Conservation (phyloP, 2,329 filamentous ascomycete genomes). For the Ophiostoma triangulosporum region DNA sequence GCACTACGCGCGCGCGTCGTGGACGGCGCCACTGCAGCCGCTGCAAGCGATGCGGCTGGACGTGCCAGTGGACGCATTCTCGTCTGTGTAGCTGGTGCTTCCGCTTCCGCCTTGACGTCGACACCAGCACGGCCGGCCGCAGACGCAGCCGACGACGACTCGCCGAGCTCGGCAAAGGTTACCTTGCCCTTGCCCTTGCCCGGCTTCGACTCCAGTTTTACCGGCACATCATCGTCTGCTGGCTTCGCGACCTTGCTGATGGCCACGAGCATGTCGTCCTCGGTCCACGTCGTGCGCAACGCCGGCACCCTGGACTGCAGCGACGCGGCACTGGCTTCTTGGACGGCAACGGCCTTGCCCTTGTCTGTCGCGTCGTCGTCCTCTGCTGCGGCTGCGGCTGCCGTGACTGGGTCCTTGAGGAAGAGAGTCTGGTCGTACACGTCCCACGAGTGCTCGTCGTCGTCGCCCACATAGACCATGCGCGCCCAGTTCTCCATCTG, state of each 20-base stretch:
- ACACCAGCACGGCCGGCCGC: neutral
- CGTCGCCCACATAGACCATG: conserved; percentile 71
- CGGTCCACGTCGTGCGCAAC: conserved; percentile 29
- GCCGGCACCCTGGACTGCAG: conserved; percentile 20
- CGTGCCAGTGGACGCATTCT: conserved; percentile 7
- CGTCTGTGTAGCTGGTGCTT: neutral
- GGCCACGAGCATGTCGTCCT: conserved; percentile 31
- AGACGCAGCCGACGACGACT: neutral
- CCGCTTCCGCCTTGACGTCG: conserved; percentile 8
- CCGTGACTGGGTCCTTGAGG: conserved; percentile 21
- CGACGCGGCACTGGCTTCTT: conserved; percentile 19
- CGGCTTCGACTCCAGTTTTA: neutral
- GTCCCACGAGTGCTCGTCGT: conserved; percentile 60
- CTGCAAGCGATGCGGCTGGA: conserved; percentile 15
- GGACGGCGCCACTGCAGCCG: neutral
- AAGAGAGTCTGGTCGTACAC: conserved; percentile 64
- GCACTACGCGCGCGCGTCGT: conserved; percentile 4
- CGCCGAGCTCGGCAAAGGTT: neutral
- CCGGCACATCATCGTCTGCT: neutral
- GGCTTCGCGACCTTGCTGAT: conserved; percentile 27
- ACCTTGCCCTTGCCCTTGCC: conserved; percentile 11
- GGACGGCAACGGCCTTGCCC: conserved; percentile 15
- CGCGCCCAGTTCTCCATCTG: conserved; percentile 73
- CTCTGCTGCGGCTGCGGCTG: conserved; percentile 8
- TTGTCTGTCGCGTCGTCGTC: conserved; percentile 17